Base-by-base conservation (phyloP, 257 asterid species). In the Fraxinus anomala region DNA sequence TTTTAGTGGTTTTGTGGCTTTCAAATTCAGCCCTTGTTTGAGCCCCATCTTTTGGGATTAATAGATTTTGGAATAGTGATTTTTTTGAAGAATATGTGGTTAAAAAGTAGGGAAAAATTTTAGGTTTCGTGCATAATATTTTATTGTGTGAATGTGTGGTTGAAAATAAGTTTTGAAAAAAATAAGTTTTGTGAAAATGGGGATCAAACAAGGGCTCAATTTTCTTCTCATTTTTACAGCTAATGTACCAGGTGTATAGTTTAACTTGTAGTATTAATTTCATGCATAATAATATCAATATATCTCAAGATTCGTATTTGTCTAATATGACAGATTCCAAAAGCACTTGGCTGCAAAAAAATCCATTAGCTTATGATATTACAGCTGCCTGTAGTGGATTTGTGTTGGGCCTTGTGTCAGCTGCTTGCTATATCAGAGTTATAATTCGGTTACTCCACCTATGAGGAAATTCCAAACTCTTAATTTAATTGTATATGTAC, bases 301-400 rank as follows among this genome's bases (percentile, higher is more conserved):
- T 40, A 3, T 40, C 49, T 40, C 3, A 34, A 34, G 6, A 34
- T 34, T 34, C 37, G 6, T 51, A 51, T 16, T 51, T 19, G 2
- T 14, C 23, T 17, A 16, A 51, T 19, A 2, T 51, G 79, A 28
- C 97, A 96, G 98, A 92, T 96, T 83, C 97, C 81, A 76, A 93
- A 85, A 73, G 97, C 94, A 6, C 96, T 90, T 83, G 99, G 98
- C 72, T 96, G 97, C 91, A 93, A 86, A 79, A 89, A 77, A 92
- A 89, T 83, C 98, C 97, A n/a, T 79, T 96, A 85, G 83, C 98
- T 61, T 96, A 87, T 44, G 99, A 96, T 75, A 96, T 96, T 75
- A 93, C 98, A 7, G 97, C 97, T 82, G 99, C 99, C 33, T 96
- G 98, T 85, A 96, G 97, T 77, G 98, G 97, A 76, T 96, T 96